phyloP scores from a whole-genome alignment of 148 eudicot genomes.

The Arbutus unedo region DNA sequence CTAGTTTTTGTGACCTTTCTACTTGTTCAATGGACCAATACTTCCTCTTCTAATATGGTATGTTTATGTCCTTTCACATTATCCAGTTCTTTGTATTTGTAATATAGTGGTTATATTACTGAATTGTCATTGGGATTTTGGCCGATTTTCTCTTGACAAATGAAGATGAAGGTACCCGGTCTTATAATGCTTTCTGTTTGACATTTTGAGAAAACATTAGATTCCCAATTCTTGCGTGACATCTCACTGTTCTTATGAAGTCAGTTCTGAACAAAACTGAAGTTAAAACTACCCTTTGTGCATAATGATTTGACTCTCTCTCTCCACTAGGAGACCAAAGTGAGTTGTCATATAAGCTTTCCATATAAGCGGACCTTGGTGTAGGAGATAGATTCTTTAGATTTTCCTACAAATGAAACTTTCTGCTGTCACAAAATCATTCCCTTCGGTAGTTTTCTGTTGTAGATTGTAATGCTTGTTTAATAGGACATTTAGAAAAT shows the following conservation, averaged over 20 bases:
- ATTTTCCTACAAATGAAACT: neutral
- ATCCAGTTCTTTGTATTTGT: neutral
- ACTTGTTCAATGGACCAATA: neutral
- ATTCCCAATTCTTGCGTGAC: too few relatives aligned
- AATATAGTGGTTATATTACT: neutral
- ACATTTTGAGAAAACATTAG: neutral
- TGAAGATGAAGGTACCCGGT: neutral
- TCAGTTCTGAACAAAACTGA: neutral
- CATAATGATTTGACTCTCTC: neutral
- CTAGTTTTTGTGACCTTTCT: neutral
- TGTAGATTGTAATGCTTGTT: neutral
- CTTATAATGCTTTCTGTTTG: neutral
- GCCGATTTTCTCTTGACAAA: neutral
- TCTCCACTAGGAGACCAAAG: neutral
- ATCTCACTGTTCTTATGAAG: neutral
- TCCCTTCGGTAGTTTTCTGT: neutral
- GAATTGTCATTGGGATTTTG: neutral
- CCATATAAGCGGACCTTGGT: neutral
- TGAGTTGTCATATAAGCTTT: conserved; percentile 10
- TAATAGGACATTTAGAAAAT: neutral
- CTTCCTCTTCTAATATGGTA: neutral
- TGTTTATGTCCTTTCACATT: neutral
- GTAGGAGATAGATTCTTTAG: neutral
- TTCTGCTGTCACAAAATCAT: neutral
- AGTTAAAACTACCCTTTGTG: neutral